Percentiles rank a stretch among this genome's conserved stretches.
phyloP scores from a whole-genome alignment of 441 rosid genomes.

The Capsella rubella region DNA sequence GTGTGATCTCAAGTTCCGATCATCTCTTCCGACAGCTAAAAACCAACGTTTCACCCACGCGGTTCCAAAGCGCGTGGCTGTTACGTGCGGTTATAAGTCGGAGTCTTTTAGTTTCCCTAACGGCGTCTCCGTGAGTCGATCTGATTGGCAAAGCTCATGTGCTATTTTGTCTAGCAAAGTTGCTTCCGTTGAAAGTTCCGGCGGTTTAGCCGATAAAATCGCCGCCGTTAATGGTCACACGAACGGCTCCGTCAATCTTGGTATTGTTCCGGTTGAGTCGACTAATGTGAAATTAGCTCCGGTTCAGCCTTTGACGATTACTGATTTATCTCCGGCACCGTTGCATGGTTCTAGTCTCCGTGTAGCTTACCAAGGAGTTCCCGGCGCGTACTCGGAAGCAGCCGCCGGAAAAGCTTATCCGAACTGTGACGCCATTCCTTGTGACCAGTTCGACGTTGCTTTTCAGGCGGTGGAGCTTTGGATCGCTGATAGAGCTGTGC shows the following conservation, averaged over 20 bases:
- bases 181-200: slow-evolving; percentile 32
- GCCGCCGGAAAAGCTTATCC: slow-evolving; percentile 46
- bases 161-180: slow-evolving; percentile 41
- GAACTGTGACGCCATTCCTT: slow-evolving; percentile 33
- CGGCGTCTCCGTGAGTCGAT: slow-evolving; percentile 34
- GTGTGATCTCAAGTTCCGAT: slow-evolving; percentile 39
- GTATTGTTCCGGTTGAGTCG: slow-evolving; percentile 17
- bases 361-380: slow-evolving; percentile 44
- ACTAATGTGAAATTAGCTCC: slow-evolving; percentile 4
- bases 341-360: slow-evolving; percentile 39
- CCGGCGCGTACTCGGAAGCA: slow-evolving; percentile 41
- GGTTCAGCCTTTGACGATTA: slow-evolving; percentile 38
- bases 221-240: slow-evolving; percentile 40
- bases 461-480: slow-evolving; percentile 39
- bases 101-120: slow-evolving; percentile 32
- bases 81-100: slow-evolving; percentile 32
- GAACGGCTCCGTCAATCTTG: slow-evolving; percentile 35
- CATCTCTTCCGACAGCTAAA: slow-evolving; percentile 7
- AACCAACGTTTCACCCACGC: slow-evolving; percentile 7
- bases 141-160: slow-evolving; percentile 45
- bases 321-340: slow-evolving; percentile 43
- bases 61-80: slow-evolving; percentile 27
- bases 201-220: slow-evolving; percentile 31
- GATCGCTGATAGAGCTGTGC: slow-evolving; percentile 42
- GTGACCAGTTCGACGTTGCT: slow-evolving; percentile 41